Percentiles rank a stretch among this genome's conserved stretches.
phyloP scores from a whole-genome alignment of 208 protist species.

The Naegleria lovaniensis region DNA sequence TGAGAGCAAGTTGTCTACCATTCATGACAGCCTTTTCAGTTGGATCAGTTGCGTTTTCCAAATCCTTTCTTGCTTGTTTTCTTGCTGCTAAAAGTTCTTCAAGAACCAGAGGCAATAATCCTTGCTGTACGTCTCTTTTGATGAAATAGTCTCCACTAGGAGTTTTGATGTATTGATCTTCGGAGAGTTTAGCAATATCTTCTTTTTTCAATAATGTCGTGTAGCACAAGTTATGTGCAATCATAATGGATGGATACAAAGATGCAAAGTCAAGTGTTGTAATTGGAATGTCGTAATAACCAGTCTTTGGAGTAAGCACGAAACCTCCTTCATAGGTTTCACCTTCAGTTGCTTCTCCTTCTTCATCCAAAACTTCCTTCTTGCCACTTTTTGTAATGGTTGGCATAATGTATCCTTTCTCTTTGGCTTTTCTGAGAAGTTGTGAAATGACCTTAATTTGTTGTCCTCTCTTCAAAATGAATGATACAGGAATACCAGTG shows the following conservation, averaged over 20 bases:
- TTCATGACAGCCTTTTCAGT: slow-evolving; percentile 77
- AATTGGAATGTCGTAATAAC: slow-evolving; percentile 90
- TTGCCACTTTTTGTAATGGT: neutral
- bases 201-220: slow-evolving; percentile 67
- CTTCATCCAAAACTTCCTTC: neutral
- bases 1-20: slow-evolving; percentile 95
- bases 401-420: neutral
- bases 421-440: slow-evolving; percentile 19
- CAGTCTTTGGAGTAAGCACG: slow-evolving; percentile 93
- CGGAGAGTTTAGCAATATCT: slow-evolving; percentile 29
- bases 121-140: slow-evolving; percentile 50
- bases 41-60: slow-evolving; percentile 72
- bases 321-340: slow-evolving; percentile 91
- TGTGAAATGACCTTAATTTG: slow-evolving; percentile 94
- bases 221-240: slow-evolving; percentile 99
- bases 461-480: slow-evolving; percentile 93
- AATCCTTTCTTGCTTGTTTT: slow-evolving; percentile 66
- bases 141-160: slow-evolving; percentile 60
- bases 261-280: slow-evolving; percentile 98
- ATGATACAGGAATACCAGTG: slow-evolving; percentile 94
- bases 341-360: neutral
- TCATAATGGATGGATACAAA: slow-evolving; percentile 99
- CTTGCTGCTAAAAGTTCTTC: slow-evolving; percentile 77
- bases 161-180: slow-evolving; percentile 41
- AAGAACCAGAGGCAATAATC: slow-evolving; percentile 76